Evolutionary conservation across 148 eudicot genomes (phyloP).

Genomic region (Persicaria tinctoria): DNA sequence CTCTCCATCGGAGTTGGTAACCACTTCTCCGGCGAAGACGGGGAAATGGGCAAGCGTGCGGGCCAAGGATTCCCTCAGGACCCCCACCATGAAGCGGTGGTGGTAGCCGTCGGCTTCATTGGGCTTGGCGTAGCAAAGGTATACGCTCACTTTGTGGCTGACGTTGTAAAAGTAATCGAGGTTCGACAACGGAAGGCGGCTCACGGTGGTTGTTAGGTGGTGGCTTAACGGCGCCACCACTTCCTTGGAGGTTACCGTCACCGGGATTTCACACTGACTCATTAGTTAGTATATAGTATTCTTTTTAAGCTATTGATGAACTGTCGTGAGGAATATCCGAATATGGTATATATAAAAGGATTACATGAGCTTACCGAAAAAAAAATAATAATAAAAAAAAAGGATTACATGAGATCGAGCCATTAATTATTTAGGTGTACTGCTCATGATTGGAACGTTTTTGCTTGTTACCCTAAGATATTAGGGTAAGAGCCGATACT

Average conservation of each 20-base stretch:
- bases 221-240: not conserved
- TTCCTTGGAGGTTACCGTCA: not conserved
- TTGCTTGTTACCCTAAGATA: no score
- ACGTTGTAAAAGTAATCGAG: not conserved
- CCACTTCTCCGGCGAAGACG: slow-evolving; percentile 2
- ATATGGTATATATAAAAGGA: no score
- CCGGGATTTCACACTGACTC: not conserved
- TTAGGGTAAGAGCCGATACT: no score
- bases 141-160: not conserved
- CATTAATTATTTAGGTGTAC: no score
- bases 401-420: no score
- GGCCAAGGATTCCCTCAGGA: not conserved
- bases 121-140: not conserved
- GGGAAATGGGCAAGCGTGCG: not conserved
- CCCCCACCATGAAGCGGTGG: not conserved
- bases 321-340: no score
- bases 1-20: not conserved
- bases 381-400: no score
- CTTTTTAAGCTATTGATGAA: no score
- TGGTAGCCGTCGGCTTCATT: no score
- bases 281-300: no score
- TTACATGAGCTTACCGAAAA: no score
- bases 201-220: not conserved
- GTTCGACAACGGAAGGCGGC: not conserved
- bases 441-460: no score